Evolutionary conservation across 2,329 filamentous ascomycete genomes (phyloP), one percentile per base, ranked within the genome.

Genomic region (Biscogniauxia marginata): DNA sequence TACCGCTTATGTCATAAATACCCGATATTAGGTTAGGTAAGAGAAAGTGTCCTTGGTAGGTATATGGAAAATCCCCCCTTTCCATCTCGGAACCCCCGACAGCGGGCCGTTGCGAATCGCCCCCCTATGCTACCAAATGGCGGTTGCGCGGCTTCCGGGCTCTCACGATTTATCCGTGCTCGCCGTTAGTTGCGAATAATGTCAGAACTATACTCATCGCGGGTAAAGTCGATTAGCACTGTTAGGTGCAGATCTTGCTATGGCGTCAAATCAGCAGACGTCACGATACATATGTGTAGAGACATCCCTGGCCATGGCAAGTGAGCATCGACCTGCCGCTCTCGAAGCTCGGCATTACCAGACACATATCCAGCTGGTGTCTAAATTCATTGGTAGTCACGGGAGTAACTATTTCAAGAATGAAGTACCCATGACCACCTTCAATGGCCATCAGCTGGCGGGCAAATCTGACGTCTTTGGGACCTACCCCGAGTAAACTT

Each of bases 401-500:
- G 13, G 30, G 30, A 39, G 30, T n/a, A 39, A n/a, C 30, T 9
- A 6, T n/a, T 39, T 16, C 30, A 16, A 11, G 7, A n/a, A 16
- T 16, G 13, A 16, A 39, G 30, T 39, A 39, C n/a, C 30, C 6
- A 39, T 39, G 30, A 39, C 30, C 30, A 39, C 30, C 30, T 39
- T 16, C 30, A 39, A 39, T 39, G 30, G 30, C 30, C 30, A 39
- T 39, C 30, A 39, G 30, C 30, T 39, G 30, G 30, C 30, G n/a
- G 30, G 30, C 30, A 16, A 57, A 57, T 19, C 48, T 53, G 50
- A 48, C 19, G 50, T 53, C 50, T 52, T 56, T 55, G 54, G 56
- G 54, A 43, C 57, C 51, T 44, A 53, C 55, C 53, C 23, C 43
- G 39, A 57, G 52, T 22, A 53, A 59, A 58, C 34, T 30, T 46